Base-by-base conservation (phyloP, 1,139 yeast species). In the Meyerozyma sp. region DNA sequence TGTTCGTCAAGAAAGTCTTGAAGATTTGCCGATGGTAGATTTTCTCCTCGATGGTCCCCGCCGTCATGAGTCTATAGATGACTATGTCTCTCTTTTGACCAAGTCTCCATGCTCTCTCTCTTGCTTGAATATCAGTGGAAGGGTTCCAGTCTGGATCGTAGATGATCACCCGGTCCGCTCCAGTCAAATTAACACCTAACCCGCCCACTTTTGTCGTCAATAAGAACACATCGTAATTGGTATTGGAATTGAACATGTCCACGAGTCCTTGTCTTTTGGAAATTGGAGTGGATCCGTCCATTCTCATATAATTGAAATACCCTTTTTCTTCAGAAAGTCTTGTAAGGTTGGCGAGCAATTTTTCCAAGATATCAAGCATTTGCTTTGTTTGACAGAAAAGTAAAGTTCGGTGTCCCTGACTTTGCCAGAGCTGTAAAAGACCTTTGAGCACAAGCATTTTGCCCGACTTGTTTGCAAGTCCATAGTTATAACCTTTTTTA, bases 131-230 rank as follows among this genome's bases (percentile, higher is more conserved):
- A 67, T 93, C 98, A 0, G 98, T 93, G 0, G 97, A 89, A 0
- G 98, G 98, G 57, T 93, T 93, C 98, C 98, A 93, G 61, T 93
- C 98, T 0, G 98, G 98, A 57, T 93, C 98, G 59, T 76, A 93
- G 14, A 93, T 93, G 16, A 93, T 89, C 6, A 93, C 96, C 42
- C 98, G 68, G 54, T 90, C 93, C 0, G 98, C 98, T 4, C 98
- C 98, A 0, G 97, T 93, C 41, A 93, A 64, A 61, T 93, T 93
- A 2, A 93, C 88, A 20, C 98, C 98, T 39, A 93, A 69, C 0
- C 98, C 98, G 23, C 98, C 98, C 3, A 93, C 98, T 57, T 93
- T 79, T 0, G 98, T 93, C 0, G 98, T 93, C 39, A 93, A 68
- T 27, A 93, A 63, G 59, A 93, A 94, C 1, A 93, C 77, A 43